Base-by-base conservation (phyloP, 2,329 filamentous ascomycete genomes). In the Alternaria angustiovoidea region DNA sequence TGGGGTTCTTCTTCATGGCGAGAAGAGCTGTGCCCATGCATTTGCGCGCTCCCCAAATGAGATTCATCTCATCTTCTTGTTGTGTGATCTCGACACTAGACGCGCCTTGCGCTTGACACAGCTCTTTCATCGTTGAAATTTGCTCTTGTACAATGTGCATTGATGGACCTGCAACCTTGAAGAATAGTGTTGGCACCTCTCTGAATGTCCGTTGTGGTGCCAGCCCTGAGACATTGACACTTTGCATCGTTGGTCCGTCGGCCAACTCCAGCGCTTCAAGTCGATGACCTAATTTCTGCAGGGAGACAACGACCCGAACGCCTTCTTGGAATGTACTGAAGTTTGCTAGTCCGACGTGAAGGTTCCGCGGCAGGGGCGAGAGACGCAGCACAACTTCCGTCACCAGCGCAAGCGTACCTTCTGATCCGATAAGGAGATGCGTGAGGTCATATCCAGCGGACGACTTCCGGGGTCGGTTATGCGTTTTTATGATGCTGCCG, bases 391-490 rank as follows among this genome's bases (percentile, higher is more conserved):
- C 93, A 1, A 93, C 93, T 82, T 97, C 94, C 0, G 94, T 97
- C 22, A 97, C 91, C 8, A 97, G 86, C 3, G 92, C 94, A 2
- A 97, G 88, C 0, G 94, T 97, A 38, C 94, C 94, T 81, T 97
- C 94, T 61, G 90, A 93, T 22, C 94, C 94, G 78, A 97, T 91
- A 76, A 97, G 93, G 39, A 95, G 84, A 69, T 90, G 90, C 2
- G 92, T 97, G 55, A 97, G 85, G 76, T 97, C 93, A 79, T 97
- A 97, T 14, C 94, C 94, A 24, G 94, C 94, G 57, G 90, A 92
- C 70, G 90, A 93, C 83, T 97, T 97, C 64, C 93, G 87, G 3
- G 93, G 93, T 43, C 93, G 87, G 77, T 95, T 91, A 61, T 91
- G 86, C 12, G 94, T 97, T 82, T 92, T 94, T 78, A 97, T 87